Evolutionary conservation across 768 basidiomycete species (phyloP), one percentile per base, ranked within the genome.

Genomic region (Boletus sp.): DNA sequence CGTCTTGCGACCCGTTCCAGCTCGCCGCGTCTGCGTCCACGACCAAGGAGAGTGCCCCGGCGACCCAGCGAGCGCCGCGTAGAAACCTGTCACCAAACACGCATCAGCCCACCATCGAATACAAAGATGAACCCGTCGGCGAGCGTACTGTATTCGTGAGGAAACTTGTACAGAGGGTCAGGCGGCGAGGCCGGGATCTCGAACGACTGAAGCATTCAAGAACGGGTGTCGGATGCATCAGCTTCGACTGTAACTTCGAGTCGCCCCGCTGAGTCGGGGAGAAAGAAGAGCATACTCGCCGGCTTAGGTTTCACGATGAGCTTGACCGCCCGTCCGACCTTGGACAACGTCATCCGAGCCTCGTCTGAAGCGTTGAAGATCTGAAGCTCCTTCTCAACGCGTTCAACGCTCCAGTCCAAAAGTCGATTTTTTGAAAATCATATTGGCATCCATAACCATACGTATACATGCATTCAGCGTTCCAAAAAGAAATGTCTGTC

Each of bases 401-500:
- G 33, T 24, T 24, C 24, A 3, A 24, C 24, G 24, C 24, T 2
- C 24, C 24, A 3, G 24, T 24, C 24, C 24, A 24, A 24, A 24
- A 24, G 24, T 24, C 24, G 24, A 24, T 24, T 24, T 24, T 24
- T 24, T 24, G n/a, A n/a, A n/a, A n/a, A n/a, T n/a, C n/a, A n/a
- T n/a, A 35, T 35, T 35, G 33, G 33, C 4, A 35, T 35, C 11
- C 33, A 35, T 5, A 8, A 11, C 33, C 11, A 24, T 24, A 24
- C 24, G 24, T 35, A 17, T 7, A n/a, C 44, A 46, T 39, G 33
- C 44, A 56, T 35, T 28, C 40, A 44, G 15, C 10, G 63, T 67
- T 56, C 66, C 57, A 63, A 63, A 8, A 5, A 7, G 11, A 53
- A 42, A 76, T 86, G 83, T 86, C 46, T 79, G 83, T 81, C 81